phyloP scores from a whole-genome alignment of 2,329 filamentous ascomycete genomes.

The Stachybotrys chartarum region DNA sequence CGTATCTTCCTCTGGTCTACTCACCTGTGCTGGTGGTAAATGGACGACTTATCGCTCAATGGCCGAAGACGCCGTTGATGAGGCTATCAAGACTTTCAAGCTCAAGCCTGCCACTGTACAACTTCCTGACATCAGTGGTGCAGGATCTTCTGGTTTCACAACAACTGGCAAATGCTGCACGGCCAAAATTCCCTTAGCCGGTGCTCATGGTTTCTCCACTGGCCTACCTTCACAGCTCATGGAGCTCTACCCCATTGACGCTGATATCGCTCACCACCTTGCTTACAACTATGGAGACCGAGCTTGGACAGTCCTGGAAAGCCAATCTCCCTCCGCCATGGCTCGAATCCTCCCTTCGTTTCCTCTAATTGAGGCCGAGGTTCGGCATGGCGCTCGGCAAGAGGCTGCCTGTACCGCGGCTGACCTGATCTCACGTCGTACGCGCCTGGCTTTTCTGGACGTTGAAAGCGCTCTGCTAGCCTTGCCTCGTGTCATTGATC shows the following conservation, averaged over 20 bases:
- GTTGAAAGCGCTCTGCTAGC: slow-evolving; percentile 63
- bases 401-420: slow-evolving; percentile 68
- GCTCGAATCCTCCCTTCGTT: slow-evolving; percentile 58
- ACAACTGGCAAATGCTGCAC: slow-evolving; percentile 70
- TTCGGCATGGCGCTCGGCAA: slow-evolving; percentile 63
- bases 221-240: slow-evolving; percentile 24
- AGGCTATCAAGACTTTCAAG: slow-evolving; percentile 63
- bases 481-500: slow-evolving; percentile 61
- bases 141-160: slow-evolving; percentile 34
- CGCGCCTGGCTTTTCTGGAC: slow-evolving; percentile 69
- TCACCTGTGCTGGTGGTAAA: slow-evolving; percentile 84
- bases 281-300: slow-evolving; percentile 42
- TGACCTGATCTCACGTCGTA: slow-evolving; percentile 64
- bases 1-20: slow-evolving; percentile 68
- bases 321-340: slow-evolving; percentile 40
- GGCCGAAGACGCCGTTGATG: slow-evolving; percentile 84
- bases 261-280: slow-evolving; percentile 33
- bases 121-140: slow-evolving; percentile 60
- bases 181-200: slow-evolving; percentile 64
- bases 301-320: slow-evolving; percentile 62
- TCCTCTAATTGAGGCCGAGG: slow-evolving; percentile 67
- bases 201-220: slow-evolving; percentile 61
- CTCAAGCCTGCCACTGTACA: slow-evolving; percentile 46
- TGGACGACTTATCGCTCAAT: slow-evolving; percentile 93
- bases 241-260: slow-evolving; percentile 28